Evolutionary conservation across 2,329 filamentous ascomycete species (phyloP).

Genomic region (Cercospora sp.): DNA sequence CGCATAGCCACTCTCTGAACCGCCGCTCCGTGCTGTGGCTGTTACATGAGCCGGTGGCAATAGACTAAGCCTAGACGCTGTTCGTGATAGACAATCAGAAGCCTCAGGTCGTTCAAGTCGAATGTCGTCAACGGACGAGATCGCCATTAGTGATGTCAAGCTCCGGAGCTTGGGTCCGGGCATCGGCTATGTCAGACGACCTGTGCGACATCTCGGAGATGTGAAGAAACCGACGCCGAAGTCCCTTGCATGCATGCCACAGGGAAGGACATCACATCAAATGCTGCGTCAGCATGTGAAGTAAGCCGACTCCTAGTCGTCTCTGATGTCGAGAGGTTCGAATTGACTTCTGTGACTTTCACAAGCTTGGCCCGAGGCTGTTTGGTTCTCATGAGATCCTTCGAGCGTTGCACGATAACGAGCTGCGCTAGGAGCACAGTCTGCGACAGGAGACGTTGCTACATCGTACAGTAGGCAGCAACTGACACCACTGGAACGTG

Average conservation of each 20-base stretch:
- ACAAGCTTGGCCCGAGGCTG: not conserved
- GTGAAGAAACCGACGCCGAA: not conserved
- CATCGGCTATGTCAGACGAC: not conserved
- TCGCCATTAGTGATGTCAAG: not conserved
- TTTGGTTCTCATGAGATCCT: not conserved
- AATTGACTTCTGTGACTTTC: not conserved
- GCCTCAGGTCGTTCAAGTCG: not conserved
- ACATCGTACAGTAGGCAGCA: not conserved
- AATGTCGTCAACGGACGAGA: not conserved
- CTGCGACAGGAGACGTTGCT: not conserved
- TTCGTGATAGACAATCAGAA: not conserved
- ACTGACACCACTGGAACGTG: not conserved
- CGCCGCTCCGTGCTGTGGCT: not conserved
- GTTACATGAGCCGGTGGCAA: not conserved
- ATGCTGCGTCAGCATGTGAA: slow-evolving; percentile 1
- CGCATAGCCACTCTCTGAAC: not conserved
- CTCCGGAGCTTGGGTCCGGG: not conserved
- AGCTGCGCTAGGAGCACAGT: not conserved
- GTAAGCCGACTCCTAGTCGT: not conserved
- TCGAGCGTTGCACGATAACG: not conserved
- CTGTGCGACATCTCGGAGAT: not conserved
- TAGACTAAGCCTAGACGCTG: not conserved
- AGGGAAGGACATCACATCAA: not conserved
- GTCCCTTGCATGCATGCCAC: not conserved
- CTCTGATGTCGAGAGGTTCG: not conserved